Evolutionary conservation across 345 rosid species (phyloP).

Genomic region (Raphanus sativus): DNA sequence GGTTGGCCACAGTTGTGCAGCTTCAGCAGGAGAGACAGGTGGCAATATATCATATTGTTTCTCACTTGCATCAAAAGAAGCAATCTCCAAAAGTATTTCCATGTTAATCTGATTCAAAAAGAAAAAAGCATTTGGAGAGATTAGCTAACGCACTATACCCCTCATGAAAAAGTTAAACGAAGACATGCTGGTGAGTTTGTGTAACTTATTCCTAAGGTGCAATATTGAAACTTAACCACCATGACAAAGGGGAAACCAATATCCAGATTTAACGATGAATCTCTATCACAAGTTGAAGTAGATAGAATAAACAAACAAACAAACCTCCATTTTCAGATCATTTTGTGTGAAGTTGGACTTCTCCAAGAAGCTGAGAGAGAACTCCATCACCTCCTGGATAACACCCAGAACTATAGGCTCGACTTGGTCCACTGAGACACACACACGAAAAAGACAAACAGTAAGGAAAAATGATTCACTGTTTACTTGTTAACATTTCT

Average conservation of each 20-base stretch:
- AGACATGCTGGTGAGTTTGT: background rate
- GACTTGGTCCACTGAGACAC: conserved; percentile 64
- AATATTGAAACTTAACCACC: conserved; percentile 4
- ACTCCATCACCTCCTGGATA: conserved; percentile 67
- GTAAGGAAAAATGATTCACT: conserved; percentile 1
- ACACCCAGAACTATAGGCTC: conserved; percentile 70
- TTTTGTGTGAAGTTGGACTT: conserved; percentile 49
- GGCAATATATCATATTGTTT: conserved; percentile 47
- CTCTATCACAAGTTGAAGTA: conserved; percentile 13
- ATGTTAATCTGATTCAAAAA: conserved; percentile 52
- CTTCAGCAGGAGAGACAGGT: conserved; percentile 50
- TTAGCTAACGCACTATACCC: conserved; percentile 14
- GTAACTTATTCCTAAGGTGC: background rate
- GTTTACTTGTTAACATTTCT: background rate
- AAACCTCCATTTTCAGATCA: conserved; percentile 69
- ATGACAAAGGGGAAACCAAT: conserved; percentile 5
- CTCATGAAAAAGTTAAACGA: background rate
- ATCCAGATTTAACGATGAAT: background rate
- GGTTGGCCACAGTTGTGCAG: conserved; percentile 51
- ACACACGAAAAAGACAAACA: conserved; percentile 5
- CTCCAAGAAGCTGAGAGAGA: conserved; percentile 77
- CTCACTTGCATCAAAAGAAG: conserved; percentile 61
- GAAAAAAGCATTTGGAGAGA: conserved; percentile 23
- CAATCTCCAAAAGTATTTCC: conserved; percentile 67
- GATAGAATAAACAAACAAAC: conserved; percentile 46